Evolutionary conservation across 2,329 filamentous ascomycete genomes (phyloP).

Genomic region (Sporothrix luriei): DNA sequence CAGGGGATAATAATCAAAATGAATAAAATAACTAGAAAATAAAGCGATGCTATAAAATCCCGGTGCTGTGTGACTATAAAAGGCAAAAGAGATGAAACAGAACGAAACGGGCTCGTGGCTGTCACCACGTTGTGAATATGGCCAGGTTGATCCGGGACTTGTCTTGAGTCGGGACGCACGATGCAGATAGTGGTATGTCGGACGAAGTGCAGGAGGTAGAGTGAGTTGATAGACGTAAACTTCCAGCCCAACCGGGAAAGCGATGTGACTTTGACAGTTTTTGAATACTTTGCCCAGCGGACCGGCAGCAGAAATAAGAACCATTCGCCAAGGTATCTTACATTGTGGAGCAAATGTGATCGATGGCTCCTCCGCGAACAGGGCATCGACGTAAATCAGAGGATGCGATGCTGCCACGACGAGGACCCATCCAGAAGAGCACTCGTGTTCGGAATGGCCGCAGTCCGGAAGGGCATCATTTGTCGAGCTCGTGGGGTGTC

Average conservation of each 20-base stretch:
- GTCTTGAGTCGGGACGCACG: slow-evolving; percentile 9
- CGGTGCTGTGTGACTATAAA: not conserved
- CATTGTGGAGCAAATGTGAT: not conserved
- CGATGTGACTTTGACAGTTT: not conserved
- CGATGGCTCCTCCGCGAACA: too few species aligned
- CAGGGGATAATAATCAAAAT: too few species aligned
- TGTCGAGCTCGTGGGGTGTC: not conserved
- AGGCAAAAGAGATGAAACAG: slow-evolving; percentile 12
- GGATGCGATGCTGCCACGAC: slow-evolving; percentile 28
- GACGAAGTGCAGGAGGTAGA: not conserved
- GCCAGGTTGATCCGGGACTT: not conserved
- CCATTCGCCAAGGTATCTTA: not conserved
- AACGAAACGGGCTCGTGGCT: not conserved
- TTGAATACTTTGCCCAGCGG: not conserved
- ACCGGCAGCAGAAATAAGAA: too few species aligned
- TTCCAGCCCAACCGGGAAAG: not conserved
- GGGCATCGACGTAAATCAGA: slow-evolving; percentile 18
- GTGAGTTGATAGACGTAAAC: not conserved
- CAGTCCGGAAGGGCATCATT: not conserved
- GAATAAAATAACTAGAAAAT: not conserved
- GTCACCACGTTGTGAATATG: not conserved
- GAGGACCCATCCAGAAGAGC: not conserved
- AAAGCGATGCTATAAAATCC: not conserved
- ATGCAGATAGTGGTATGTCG: not conserved
- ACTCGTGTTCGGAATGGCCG: slow-evolving; percentile 22